A percentile compares a stretch with the other conserved stretches of the same genome.
These are phyloP conservation scores for Cladosporium sp. DNA, from an alignment of 2,329 filamentous ascomycete species.

Conservation along the genomic window DNA sequence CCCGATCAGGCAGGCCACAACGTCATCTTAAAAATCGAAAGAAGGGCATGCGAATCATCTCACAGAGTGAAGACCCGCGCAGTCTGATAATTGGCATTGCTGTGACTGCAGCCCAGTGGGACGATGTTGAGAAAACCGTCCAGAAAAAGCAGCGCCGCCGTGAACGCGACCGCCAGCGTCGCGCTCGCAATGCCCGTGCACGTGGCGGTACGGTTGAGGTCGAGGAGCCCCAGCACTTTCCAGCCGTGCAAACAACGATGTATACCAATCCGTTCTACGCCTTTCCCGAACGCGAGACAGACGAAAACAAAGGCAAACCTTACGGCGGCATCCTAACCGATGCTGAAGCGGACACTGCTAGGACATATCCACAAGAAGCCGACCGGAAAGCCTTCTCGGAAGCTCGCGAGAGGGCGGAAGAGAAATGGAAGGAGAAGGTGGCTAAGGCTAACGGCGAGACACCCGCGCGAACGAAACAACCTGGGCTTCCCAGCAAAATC, in stretches of 20 bases:
- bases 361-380: slow-evolving; percentile 72
- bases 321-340: slow-evolving; percentile 92
- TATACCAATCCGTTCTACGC: slow-evolving; percentile 81
- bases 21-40: slow-evolving; percentile 49
- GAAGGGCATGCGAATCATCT: slow-evolving; percentile 26
- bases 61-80: slow-evolving; percentile 28
- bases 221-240: slow-evolving; percentile 46
- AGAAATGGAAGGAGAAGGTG: slow-evolving; percentile 74
- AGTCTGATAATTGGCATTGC: slow-evolving; percentile 51
- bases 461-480: slow-evolving; percentile 55
- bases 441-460: slow-evolving; percentile 61
- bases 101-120: slow-evolving; percentile 31
- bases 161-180: slow-evolving; percentile 39
- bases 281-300: slow-evolving; percentile 81
- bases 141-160: slow-evolving; percentile 51
- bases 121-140: slow-evolving; percentile 32
- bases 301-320: slow-evolving; percentile 86
- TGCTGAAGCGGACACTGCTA: slow-evolving; percentile 82
- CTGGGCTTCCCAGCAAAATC: slow-evolving; percentile 90
- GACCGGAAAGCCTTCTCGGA: slow-evolving; percentile 86
- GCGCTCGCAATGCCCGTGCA: slow-evolving; percentile 43
- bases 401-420: slow-evolving; percentile 84
- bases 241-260: slow-evolving; percentile 54
- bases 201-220: slow-evolving; percentile 34
- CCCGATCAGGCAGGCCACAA: slow-evolving; percentile 47